phyloP scores from a whole-genome alignment of 495 filamentous ascomycete genomes.

The Xylaria venustula region DNA sequence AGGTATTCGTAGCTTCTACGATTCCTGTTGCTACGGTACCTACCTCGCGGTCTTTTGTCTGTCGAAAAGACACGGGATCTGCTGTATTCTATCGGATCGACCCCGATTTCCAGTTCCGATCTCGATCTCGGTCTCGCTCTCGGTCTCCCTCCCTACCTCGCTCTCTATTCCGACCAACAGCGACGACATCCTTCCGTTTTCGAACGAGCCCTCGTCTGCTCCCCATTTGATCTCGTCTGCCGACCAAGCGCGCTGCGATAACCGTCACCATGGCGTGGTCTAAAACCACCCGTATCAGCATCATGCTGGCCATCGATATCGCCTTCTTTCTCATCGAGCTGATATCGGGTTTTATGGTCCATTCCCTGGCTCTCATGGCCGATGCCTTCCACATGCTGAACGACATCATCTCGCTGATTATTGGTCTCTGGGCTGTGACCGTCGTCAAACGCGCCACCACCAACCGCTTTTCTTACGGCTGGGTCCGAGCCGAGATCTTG shows the following conservation, averaged over 20 bases:
- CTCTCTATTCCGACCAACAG: neutral
- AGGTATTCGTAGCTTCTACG: neutral
- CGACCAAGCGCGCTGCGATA: neutral
- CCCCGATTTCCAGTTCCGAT: no score
- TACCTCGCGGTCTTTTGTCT: neutral
- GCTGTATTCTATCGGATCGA: no score
- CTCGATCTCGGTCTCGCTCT: neutral
- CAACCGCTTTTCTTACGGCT: conserved; percentile 93
- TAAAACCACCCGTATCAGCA: conserved; percentile 86
- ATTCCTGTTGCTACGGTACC: neutral
- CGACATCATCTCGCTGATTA: conserved; percentile 89
- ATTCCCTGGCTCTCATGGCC: conserved; percentile 89
- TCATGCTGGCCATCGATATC: conserved; percentile 87
- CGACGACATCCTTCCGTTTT: neutral
- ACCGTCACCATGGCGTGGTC: conserved; percentile 73
- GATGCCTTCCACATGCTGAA: conserved; percentile 99
- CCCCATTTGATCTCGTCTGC: neutral
- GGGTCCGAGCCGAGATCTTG: conserved; percentile 97
- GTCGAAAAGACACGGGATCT: no score
- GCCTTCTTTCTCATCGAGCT: conserved; percentile 89
- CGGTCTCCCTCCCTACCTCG: neutral
- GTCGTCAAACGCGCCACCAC: conserved; percentile 78
- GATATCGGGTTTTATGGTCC: conserved; percentile 76
- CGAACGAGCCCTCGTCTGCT: neutral
- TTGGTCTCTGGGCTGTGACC: conserved; percentile 93